Percentiles rank a stretch among this genome's conserved stretches.
Conservation (phyloP, 1,139 yeast genomes). For the Blastobotrys elegans region DNA sequence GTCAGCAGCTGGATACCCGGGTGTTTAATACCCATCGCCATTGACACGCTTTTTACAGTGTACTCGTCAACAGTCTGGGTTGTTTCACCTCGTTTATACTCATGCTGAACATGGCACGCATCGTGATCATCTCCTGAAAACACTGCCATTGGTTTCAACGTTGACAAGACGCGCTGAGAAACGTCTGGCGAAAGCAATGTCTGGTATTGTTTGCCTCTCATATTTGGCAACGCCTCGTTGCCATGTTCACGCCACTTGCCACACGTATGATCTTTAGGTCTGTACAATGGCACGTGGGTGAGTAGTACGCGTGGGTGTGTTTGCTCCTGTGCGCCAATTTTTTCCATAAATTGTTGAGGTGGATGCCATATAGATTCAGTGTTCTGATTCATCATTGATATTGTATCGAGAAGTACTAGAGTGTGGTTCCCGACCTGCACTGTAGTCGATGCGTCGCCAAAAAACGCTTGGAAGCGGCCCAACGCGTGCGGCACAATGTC, state of each 20-base stretch:
- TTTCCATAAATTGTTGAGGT: constrained; percentile 40
- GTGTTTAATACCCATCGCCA: constrained; percentile 81
- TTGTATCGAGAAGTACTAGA: constrained; percentile 71
- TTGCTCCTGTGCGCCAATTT: constrained; percentile 30
- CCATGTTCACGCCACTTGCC: constrained; percentile 64
- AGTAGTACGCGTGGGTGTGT: constrained; percentile 62
- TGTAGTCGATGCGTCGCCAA: constrained; percentile 63
- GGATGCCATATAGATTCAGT: constrained; percentile 40
- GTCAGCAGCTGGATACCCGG: constrained; percentile 88
- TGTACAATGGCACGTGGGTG: constrained; percentile 73
- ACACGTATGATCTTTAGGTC: constrained; percentile 55
- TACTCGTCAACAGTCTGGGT: constrained; percentile 56
- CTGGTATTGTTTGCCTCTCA: constrained; percentile 72
- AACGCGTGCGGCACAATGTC: constrained; percentile 49
- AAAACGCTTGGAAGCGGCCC: constrained; percentile 61
- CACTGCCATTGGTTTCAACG: constrained; percentile 58
- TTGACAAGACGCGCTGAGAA: constrained; percentile 51
- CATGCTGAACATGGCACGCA: constrained; percentile 74
- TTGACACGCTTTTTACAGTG: constrained; percentile 82
- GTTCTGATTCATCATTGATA: constrained; percentile 58
- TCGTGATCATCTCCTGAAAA: constrained; percentile 98
- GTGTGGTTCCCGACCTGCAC: constrained; percentile 70
- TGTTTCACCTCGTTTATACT: constrained; percentile 36
- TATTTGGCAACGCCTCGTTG: constrained; percentile 47
- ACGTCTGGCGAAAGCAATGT: constrained; percentile 61